phyloP scores from a whole-genome alignment of 306 rosid genomes.

The Ammopiptanthus mongolicus region DNA sequence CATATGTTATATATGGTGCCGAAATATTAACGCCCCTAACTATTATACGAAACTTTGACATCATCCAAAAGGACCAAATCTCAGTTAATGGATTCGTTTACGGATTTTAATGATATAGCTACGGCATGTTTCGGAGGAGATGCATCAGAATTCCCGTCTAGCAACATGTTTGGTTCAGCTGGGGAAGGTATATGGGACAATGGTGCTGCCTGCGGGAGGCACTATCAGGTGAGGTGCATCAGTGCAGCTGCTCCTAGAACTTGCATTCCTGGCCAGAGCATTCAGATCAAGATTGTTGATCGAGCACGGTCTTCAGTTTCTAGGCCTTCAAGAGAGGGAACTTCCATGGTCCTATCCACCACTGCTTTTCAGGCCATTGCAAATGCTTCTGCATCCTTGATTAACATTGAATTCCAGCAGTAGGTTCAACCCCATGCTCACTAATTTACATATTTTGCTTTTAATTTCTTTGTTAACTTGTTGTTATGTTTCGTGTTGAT shows the following conservation, averaged over 20 bases:
- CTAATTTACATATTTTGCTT: background rate
- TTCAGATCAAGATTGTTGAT: constrained; percentile 65
- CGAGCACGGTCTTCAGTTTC: constrained; percentile 46
- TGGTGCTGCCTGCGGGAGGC: constrained; percentile 84
- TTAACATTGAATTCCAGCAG: constrained; percentile 67
- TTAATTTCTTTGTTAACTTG: background rate
- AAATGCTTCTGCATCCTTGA: constrained; percentile 26
- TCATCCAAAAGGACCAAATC: background rate
- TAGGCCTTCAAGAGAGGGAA: constrained; percentile 24
- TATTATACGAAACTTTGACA: background rate
- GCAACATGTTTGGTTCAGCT: constrained; percentile 62
- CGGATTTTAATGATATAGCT: constrained; percentile 26
- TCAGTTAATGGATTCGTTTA: background rate
- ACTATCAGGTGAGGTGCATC: constrained; percentile 62
- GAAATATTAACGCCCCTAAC: background rate
- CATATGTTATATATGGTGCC: background rate
- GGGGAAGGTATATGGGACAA: constrained; percentile 92
- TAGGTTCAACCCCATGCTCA: constrained; percentile 12
- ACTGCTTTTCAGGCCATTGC: constrained; percentile 58
- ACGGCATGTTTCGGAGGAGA: constrained; percentile 50
- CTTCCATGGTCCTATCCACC: constrained; percentile 58
- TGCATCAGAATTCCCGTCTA: constrained; percentile 43
- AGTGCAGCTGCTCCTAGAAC: constrained; percentile 43
- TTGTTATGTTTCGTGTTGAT: background rate
- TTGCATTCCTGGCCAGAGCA: constrained; percentile 45